These are phyloP conservation scores for Sporisorium iseilematis-ciliati DNA, from an alignment of 1,284 basidiomycete species.

Conservation along the genomic window DNA sequence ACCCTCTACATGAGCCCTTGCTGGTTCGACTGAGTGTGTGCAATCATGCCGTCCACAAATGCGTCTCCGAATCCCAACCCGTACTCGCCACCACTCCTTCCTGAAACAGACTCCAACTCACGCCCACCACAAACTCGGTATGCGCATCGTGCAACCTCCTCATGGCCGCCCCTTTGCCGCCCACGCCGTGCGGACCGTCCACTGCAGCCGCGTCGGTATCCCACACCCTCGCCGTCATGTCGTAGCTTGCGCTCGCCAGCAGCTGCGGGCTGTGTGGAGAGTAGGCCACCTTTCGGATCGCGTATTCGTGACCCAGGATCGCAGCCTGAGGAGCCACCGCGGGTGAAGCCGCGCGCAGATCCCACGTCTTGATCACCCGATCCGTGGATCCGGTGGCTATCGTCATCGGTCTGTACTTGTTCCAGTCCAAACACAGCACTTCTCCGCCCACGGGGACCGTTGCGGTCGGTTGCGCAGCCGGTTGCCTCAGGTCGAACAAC, in stretches of 20 bases:
- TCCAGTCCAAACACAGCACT: conserved; percentile 85
- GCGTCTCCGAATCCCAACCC: conserved; percentile 87
- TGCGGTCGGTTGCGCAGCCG: conserved; percentile 11
- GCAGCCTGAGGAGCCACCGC: conserved; percentile 38
- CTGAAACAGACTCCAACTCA: conserved; percentile 85
- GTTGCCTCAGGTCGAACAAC: conserved; percentile 61
- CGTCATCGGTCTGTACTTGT: conserved; percentile 85
- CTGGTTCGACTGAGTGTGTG: no score
- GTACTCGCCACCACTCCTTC: conserved; percentile 86
- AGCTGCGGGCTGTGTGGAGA: conserved; percentile 78
- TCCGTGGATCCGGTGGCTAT: conserved; percentile 86
- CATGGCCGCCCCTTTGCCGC: conserved; percentile 67
- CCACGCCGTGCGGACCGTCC: conserved; percentile 8
- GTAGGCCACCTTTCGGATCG: conserved; percentile 72
- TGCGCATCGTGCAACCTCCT: conserved; percentile 82
- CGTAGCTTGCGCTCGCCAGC: conserved; percentile 87
- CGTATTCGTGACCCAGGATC: conserved; percentile 72
- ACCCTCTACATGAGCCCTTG: no score
- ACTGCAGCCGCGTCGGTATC: conserved; percentile 55
- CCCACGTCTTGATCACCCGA: conserved; percentile 83
- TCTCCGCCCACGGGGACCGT: conserved; percentile 64
- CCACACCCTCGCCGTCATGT: conserved; percentile 94
- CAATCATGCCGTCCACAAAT: conserved; percentile 73
- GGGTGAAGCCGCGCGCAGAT: conserved; percentile 71
- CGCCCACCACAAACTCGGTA: conserved; percentile 93